Evolutionary conservation across 2,329 filamentous ascomycete species (phyloP).

Genomic region (Pseudopyrenochaeta lycopersici): DNA sequence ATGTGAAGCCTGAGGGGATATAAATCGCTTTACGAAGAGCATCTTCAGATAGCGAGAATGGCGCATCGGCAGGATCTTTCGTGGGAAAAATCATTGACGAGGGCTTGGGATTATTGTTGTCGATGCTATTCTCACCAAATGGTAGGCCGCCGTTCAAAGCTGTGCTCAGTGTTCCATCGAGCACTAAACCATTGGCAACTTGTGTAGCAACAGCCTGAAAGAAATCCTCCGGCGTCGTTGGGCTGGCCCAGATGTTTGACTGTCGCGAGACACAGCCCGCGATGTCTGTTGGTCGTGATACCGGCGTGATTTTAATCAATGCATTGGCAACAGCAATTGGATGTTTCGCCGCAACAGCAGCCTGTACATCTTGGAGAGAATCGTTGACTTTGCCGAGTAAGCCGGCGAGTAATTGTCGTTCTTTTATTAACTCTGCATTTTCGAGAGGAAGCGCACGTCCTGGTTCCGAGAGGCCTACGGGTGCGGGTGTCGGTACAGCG

Average conservation of each 20-base stretch:
- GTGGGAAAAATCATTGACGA: slow-evolving; percentile 49
- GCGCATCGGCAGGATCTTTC: slow-evolving; percentile 53
- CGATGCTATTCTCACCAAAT: slow-evolving; percentile 29
- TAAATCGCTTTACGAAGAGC: slow-evolving; percentile 61
- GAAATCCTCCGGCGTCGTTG: slow-evolving; percentile 23
- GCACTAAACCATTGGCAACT: slow-evolving; percentile 25
- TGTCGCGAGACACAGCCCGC: slow-evolving; percentile 14
- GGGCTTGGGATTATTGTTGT: slow-evolving; percentile 31
- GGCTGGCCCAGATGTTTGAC: slow-evolving; percentile 24
- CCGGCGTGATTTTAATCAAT: slow-evolving; percentile 22
- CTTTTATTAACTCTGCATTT: no score
- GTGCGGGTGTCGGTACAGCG: no score
- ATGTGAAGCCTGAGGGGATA: slow-evolving; percentile 59
- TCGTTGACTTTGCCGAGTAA: no score
- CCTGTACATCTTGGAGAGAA: no score
- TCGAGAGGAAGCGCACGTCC: no score
- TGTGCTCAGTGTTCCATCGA: slow-evolving; percentile 23
- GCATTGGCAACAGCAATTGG: slow-evolving; percentile 3
- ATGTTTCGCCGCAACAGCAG: no score
- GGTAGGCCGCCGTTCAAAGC: slow-evolving; percentile 20
- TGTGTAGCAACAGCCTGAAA: slow-evolving; percentile 30
- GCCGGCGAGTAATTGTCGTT: no score
- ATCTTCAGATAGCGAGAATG: slow-evolving; percentile 58
- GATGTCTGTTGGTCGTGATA: slow-evolving; percentile 24
- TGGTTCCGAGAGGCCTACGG: no score